phyloP scores from a whole-genome alignment of 345 rosid species.

The Luvunga scandens region DNA sequence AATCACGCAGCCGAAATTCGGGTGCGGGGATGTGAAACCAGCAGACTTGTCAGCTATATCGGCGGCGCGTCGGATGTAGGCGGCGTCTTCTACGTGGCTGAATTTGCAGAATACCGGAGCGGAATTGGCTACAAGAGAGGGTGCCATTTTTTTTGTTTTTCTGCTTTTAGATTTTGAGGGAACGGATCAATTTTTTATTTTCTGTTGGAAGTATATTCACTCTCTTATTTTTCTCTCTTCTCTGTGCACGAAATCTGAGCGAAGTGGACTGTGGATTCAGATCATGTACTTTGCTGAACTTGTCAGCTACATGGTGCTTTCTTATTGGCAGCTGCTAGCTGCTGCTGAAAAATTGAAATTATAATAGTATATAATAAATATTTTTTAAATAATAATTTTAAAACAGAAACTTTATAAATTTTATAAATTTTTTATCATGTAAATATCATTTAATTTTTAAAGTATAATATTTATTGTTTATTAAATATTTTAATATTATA shows the following conservation, averaged over 20 bases:
- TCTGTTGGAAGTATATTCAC: background rate
- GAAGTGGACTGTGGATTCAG: no score
- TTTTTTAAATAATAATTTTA: no score
- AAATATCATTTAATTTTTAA: no score
- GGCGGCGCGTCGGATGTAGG: slow-evolving; percentile 63
- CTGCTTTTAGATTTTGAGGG: background rate
- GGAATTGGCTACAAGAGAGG: slow-evolving; percentile 26
- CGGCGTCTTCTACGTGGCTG: slow-evolving; percentile 45
- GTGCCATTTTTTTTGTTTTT: slow-evolving; percentile 22
- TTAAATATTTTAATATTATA: no score
- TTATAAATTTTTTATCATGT: no score
- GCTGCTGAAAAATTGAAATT: no score
- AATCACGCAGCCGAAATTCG: slow-evolving; percentile 85
- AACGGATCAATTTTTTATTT: no score
- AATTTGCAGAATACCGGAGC: slow-evolving; percentile 39
- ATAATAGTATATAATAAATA: no score
- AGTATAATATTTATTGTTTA: accelerated
- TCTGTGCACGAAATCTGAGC: no score
- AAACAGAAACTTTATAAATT: no score
- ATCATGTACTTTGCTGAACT: background rate
- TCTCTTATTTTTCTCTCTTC: background rate
- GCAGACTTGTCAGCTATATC: slow-evolving; percentile 71
- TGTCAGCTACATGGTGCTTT: no score
- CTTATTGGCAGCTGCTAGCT: no score
- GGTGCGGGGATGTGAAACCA: slow-evolving; percentile 85